Evolutionary conservation across 1,284 basidiomycete genomes (phyloP).

Genomic region (Clitocybe nebularis): DNA sequence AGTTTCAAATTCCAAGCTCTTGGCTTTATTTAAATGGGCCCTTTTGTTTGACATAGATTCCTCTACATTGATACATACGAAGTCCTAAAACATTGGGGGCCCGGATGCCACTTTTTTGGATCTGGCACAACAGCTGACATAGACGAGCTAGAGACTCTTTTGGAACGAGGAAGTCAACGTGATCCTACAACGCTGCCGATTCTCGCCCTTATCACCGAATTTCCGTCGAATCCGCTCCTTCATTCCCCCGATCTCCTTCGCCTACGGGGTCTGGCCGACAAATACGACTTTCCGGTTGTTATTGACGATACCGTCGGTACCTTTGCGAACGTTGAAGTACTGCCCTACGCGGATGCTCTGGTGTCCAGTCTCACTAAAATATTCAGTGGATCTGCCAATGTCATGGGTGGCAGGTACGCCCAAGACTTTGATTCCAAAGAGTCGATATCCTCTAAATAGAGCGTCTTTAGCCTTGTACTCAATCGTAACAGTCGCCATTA

Average conservation of each 20-base stretch:
- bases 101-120: conserved; percentile 90
- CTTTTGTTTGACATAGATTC: conserved; percentile 55
- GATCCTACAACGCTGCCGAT: conserved; percentile 48
- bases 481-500: conserved; percentile 81
- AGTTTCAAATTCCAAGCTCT: too few relatives aligned
- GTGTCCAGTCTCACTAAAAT: conserved; percentile 93
- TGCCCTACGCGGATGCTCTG: conserved; percentile 90
- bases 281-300: conserved; percentile 85
- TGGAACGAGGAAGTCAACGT: conserved; percentile 42
- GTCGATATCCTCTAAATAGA: conserved; percentile 2
- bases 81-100: conserved; percentile 95
- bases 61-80: conserved; percentile 98
- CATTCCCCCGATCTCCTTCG: conserved; percentile 79
- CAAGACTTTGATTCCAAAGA: conserved; percentile 4
- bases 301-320: conserved; percentile 97
- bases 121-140: conserved; percentile 78
- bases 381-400: conserved; percentile 93
- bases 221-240: conserved; percentile 92
- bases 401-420: conserved; percentile 93
- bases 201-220: conserved; percentile 78
- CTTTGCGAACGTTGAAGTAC: conserved; percentile 92
- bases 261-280: conserved; percentile 80
- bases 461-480: conserved; percentile 68
- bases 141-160: conserved; percentile 63
- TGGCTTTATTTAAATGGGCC: background rate